Evolutionary conservation across 176 grass and related monocot genomes (phyloP), one percentile per base, ranked within the genome.

Genomic region (Tillandsia fasciculata): DNA sequence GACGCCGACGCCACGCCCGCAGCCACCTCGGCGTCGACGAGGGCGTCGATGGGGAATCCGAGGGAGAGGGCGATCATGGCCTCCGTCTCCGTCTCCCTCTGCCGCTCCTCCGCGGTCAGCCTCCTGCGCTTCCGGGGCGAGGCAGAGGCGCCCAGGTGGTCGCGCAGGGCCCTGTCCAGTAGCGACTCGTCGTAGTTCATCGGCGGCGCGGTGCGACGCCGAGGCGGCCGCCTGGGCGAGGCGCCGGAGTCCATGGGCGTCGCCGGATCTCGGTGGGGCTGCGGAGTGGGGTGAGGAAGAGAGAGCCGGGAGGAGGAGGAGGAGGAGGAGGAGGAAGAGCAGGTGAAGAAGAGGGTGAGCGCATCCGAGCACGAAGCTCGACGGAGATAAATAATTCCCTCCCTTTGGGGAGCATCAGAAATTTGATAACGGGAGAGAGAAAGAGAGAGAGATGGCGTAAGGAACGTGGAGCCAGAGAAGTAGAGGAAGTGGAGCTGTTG

Each of bases 81-180:
- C 86, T 96, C 92, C 3, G 83, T 96, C 74, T 96, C 87, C 56
- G 92, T 96, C 83, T 92, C 86, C 48, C 75, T 79, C 79, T 96
- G 92, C 27, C 92, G 83, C 53, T 88, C 92, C 57, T 71, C 83
- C 3, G 78, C 69, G 17, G 92, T 86, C 28, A 69, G 83, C 42
- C 80, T 81, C 48, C 87, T 80, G 52, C 85, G 79, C 14, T 82
- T 69, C n/a, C 83, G 79, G 49, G 76, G 52, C 4, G 81, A 82
- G 28, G 82, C 65, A 0, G 66, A 81, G 65, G 80, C 73, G 28
- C 88, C 93, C 33, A 92, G 78, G 67, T 85, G 85, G 33, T 87
- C 81, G 59, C 77, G 29, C 63, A 96, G 93, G 50, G 20, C 82
- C 2, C 49, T 71, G 74, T 96, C 93, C 5, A 66, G 42, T 0